Base-by-base conservation (phyloP, 176 grass and related monocot genomes). In the Carex pumila region DNA sequence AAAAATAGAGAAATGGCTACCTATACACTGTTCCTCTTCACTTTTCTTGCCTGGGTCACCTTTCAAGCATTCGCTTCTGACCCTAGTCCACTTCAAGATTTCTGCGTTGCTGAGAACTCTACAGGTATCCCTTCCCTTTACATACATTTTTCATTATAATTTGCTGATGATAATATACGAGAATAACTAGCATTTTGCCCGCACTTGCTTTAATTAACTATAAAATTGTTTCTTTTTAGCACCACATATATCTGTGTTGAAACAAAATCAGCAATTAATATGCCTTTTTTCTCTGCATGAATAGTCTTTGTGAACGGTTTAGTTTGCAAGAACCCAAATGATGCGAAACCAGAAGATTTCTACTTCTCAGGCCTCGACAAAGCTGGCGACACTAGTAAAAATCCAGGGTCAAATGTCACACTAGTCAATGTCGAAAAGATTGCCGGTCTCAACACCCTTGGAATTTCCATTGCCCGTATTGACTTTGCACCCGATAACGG, bases 11-110 rank as follows among this genome's bases (percentile, higher is more conserved):
- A 18, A 58, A 58, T 58, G 56, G 56, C 56, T 18, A 58, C 15
- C 17, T 58, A 58, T 17, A 17, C 56, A 18, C 56, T 58, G 5
- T 14, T 58, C 5, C 56, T 58, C 17, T 58, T 58, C 56, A 58
- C 56, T 58, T 18, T 69, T 30, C 32, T 69, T 12, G 65, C 65
- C 12, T 30, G 36, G 3, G 22, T 87, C 18, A 81, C 84, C 62
- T 85, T 32, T 37, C 89, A 53, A 55, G 85, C 13, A 70, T 62
- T 91, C 39, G 92, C 85, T 34, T 76, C 59, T 61, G 89, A 94
- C 3, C 89, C 89, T 0, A 80, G 65, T 32, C 85, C 53, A 17
- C 92, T 94, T 57, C 89, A 91, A 79, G 92, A 94, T 43, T 87
- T 91, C 34, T 94, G 89, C 15, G 56, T 58, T 1, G 56, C 56